Evolutionary conservation across 2,329 filamentous ascomycete genomes (phyloP).

Genomic region (Sporothrix euskadiensis): DNA sequence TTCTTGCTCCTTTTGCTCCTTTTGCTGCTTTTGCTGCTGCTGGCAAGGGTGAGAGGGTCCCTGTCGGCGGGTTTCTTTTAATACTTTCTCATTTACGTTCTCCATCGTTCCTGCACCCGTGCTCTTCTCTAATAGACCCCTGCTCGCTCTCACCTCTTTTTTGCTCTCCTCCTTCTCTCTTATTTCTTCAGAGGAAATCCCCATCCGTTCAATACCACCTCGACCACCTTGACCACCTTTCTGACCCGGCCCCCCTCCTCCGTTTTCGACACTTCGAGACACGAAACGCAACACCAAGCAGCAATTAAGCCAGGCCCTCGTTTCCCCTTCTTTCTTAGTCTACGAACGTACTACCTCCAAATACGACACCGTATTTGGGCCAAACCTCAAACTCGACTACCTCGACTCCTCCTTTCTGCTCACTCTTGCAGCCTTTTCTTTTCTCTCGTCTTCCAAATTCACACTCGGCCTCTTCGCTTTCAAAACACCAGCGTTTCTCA

Average conservation of each 20-base stretch:
- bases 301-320: slow-evolving; percentile 9
- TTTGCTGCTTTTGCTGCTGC: neutral
- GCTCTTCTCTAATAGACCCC: slow-evolving; percentile 6
- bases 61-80: neutral
- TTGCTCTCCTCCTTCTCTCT: neutral
- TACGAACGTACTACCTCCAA: too few relatives aligned
- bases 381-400: slow-evolving; percentile 4
- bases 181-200: neutral
- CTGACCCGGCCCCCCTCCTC: slow-evolving; percentile 31
- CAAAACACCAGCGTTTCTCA: slow-evolving; percentile 12
- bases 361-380: slow-evolving; percentile 14
- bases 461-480: slow-evolving; percentile 4
- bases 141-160: slow-evolving; percentile 3
- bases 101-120: slow-evolving; percentile 4
- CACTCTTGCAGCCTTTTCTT: neutral
- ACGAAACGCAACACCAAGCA: slow-evolving; percentile 43
- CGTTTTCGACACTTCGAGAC: slow-evolving; percentile 41
- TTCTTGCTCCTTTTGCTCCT: neutral
- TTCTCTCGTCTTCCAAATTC: slow-evolving; percentile 10
- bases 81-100: neutral
- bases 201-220: slow-evolving; percentile 15
- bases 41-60: slow-evolving; percentile 11
- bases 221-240: slow-evolving; percentile 27
- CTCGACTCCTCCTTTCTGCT: neutral
- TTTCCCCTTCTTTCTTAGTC: neutral